Base-by-base conservation (phyloP, 306 rosid species). In the Parietaria judaica region DNA sequence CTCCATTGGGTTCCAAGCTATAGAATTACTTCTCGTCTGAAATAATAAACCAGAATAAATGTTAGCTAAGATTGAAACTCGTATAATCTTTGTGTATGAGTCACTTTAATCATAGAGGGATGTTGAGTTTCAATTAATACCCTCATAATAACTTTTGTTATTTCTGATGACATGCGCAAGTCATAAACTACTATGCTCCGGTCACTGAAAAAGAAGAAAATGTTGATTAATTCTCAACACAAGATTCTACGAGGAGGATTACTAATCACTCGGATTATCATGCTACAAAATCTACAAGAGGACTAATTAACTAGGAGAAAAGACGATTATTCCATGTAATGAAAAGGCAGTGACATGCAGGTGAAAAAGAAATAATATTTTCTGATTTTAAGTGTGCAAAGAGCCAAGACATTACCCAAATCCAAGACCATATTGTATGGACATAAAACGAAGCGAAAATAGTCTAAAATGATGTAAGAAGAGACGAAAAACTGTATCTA, bases 1-100 rank as follows among this genome's bases (percentile, higher is more conserved):
- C 68, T 92, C 99, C 95, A 83, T 92, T 31, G 96, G 99, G 55
- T 92, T 92, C 99, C 99, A 92, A 65, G 79, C 70, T 72, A 92
- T 70, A 49, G 99, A 84, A 78, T 92, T 92, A 44, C 81, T 80
- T 79, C 79, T 84, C 16, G 90, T 92, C 99, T 92, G 94, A 48
- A 76, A 76, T 54, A 68, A 66, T 54, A 65, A 78, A 76, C 65
- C 46, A 61, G 72, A 73, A 51, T 56, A 72, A 36, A 49, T n/a
- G 15, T 49, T 53, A 8, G 59, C 67, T 44, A 54, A 45, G 66
- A 69, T 23, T 23, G 9, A 17, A 50, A 12, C 38, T 36, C 15
- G 9, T 5, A 11, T 54, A 31, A 70, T 23, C 14, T 13, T 7
- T 4, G 5, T 10, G 7, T 41, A 34, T 6, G 51, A 43, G 58